Conservation (phyloP, 2,329 filamentous ascomycete genomes). For the Paecilomyces dactylethromorphus region DNA sequence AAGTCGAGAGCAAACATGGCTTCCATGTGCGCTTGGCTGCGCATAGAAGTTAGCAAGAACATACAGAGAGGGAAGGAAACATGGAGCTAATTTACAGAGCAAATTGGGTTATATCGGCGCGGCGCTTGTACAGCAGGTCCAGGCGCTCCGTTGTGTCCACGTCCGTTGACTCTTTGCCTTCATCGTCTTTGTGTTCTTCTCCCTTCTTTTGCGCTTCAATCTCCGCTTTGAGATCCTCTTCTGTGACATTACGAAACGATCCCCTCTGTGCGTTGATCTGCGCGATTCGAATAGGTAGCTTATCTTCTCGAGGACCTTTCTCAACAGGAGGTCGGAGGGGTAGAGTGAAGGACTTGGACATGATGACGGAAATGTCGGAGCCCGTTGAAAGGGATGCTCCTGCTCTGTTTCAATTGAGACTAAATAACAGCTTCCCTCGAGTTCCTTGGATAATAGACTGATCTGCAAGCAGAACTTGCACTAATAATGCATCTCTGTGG, state of each 20-base stretch:
- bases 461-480: not conserved
- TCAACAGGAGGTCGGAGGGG: constrained; percentile 52
- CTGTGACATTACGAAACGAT: constrained; percentile 73
- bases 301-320: constrained; percentile 47
- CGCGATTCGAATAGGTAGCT: constrained; percentile 66
- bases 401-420: not conserved
- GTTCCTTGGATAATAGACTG: not conserved
- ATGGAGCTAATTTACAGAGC: constrained; percentile 26
- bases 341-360: constrained; percentile 44
- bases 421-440: not conserved
- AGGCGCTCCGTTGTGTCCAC: constrained; percentile 31
- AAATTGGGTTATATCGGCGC: constrained; percentile 39
- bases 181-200: constrained; percentile 41
- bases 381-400: not conserved
- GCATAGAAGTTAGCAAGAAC: not conserved
- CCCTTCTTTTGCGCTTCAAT: constrained; percentile 48
- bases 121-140: constrained; percentile 37
- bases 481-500: not conserved
- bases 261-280: constrained; percentile 74
- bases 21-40: constrained; percentile 40
- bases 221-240: constrained; percentile 64
- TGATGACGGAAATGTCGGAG: constrained; percentile 11
- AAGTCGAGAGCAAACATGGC: constrained; percentile 68
- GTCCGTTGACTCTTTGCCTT: constrained; percentile 20
- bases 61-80: not conserved